Evolutionary conservation across 805 yeast species (phyloP), one percentile per base, ranked within the genome.

Genomic region (Nakazawaea siamensis): DNA sequence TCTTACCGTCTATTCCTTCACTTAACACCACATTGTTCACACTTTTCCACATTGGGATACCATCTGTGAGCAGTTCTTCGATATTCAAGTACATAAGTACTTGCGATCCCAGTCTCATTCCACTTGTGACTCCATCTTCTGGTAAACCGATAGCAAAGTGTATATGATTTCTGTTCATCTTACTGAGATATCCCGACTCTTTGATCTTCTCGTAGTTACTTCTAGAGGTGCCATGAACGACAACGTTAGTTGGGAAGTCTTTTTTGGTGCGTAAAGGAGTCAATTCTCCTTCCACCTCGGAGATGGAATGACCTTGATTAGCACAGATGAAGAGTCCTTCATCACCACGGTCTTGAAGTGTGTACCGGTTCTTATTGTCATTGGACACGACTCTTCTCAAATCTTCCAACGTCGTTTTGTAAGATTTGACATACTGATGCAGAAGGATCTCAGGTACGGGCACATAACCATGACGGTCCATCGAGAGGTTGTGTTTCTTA

Each of bases 241-340:
- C 76, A 3, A 86, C 67, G 2, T 54, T 51, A 0, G 43, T 26
- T 0, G 83, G 92, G 31, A 74, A 60, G 4, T 68, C 62, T 0
- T 54, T 60, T 2, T 28, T 33, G 14, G 51, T 41, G n/a, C 48
- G 48, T 29, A 76, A 48, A 24, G 50, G 61, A 31, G 35, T 51
- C 19, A 73, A 54, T 19, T 67, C 64, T 12, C 68, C 66, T 15
- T 60, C 67, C 19, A 63, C 61, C 2, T 57, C 55, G 23, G 54
- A 50, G 4, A 90, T 58, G 0, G 94, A 76, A 54, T 92, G 98
- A 4, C 98, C 98, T 55, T 92, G 98, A 34, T 80, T 79, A 3
- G 98, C 97, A 51, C 97, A 74, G n/a, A 90, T 73, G 24, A 31
- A 42, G 48, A 50, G 45, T 9, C 34, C 48, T 10, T 51, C 56